phyloP scores from a whole-genome alignment of 495 filamentous ascomycete genomes.

The Aspergillus baeticus region DNA sequence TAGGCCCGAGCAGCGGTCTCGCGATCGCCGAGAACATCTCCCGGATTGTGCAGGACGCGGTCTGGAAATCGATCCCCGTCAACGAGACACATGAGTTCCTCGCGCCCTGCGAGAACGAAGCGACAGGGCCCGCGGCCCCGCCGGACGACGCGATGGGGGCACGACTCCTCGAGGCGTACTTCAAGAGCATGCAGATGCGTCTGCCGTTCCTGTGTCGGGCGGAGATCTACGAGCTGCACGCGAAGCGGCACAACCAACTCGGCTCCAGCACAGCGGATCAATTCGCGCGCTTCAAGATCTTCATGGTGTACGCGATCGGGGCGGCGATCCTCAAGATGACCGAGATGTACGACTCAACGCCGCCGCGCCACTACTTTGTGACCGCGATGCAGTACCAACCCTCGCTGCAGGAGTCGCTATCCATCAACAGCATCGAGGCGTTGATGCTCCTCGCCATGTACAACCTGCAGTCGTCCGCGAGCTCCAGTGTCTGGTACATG shows the following conservation, averaged over 20 bases:
- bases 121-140: constrained; percentile 21
- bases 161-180: constrained; percentile 37
- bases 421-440: constrained; percentile 38
- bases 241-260: constrained; percentile 21
- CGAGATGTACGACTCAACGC: constrained; percentile 28
- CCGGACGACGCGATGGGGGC: constrained; percentile 35
- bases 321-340: constrained; percentile 36
- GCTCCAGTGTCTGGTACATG: constrained; percentile 45
- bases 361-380: constrained; percentile 14
- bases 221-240: constrained; percentile 35
- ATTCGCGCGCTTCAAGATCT: constrained; percentile 39
- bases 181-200: constrained; percentile 34
- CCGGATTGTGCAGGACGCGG: constrained; percentile 35
- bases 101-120: constrained; percentile 16
- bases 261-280: constrained; percentile 25
- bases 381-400: constrained; percentile 36
- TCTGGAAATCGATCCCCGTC: constrained; percentile 33
- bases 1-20: constrained; percentile 38
- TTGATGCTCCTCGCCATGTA: constrained; percentile 41
- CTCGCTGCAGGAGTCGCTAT: constrained; percentile 30
- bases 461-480: constrained; percentile 33
- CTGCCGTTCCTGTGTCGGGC: constrained; percentile 39
- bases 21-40: constrained; percentile 35
- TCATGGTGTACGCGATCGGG: constrained; percentile 46
- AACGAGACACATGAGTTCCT: constrained; percentile 22